These are phyloP conservation scores for Agrocybe chaxingu DNA, from an alignment of 768 basidiomycete genomes.

Conservation along the genomic window DNA sequence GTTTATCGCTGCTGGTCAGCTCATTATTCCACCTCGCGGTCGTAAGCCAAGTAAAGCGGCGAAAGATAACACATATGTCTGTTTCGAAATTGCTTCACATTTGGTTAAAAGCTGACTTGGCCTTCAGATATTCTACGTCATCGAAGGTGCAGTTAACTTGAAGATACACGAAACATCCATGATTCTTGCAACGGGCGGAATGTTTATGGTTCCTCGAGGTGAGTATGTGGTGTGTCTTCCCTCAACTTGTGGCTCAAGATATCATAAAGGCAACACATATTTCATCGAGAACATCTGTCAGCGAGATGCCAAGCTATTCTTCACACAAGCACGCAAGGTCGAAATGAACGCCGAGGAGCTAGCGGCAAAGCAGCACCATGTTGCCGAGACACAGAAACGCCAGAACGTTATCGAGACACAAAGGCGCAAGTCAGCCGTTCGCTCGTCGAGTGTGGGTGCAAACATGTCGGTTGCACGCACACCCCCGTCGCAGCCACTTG, in stretches of 20 bases:
- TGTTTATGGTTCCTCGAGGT: conserved; percentile 92
- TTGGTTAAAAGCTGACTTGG: neutral
- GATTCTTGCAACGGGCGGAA: conserved; percentile 76
- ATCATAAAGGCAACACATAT: conserved; percentile 78
- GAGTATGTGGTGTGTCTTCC: conserved; percentile 15
- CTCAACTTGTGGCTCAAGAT: neutral
- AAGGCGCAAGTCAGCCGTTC: conserved; percentile 14
- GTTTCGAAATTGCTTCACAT: conserved; percentile 3
- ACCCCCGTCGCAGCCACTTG: neutral
- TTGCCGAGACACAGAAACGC: conserved; percentile 16
- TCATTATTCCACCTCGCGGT: conserved; percentile 75
- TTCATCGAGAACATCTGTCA: conserved; percentile 84
- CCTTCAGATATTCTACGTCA: conserved; percentile 55
- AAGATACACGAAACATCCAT: conserved; percentile 78
- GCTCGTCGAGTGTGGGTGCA: conserved; percentile 22
- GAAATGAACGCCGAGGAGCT: conserved; percentile 21
- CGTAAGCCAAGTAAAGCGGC: conserved; percentile 85
- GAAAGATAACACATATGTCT: conserved; percentile 78
- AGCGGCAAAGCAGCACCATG: conserved; percentile 13
- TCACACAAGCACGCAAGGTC: conserved; percentile 77
- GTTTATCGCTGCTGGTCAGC: conserved; percentile 87
- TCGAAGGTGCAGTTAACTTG: conserved; percentile 87
- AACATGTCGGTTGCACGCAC: neutral
- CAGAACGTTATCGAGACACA: conserved; percentile 15
- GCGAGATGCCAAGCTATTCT: conserved; percentile 82